Base-by-base conservation (phyloP, 2,329 filamentous ascomycete genomes). In the Dothidotthia symphoricarpi region DNA sequence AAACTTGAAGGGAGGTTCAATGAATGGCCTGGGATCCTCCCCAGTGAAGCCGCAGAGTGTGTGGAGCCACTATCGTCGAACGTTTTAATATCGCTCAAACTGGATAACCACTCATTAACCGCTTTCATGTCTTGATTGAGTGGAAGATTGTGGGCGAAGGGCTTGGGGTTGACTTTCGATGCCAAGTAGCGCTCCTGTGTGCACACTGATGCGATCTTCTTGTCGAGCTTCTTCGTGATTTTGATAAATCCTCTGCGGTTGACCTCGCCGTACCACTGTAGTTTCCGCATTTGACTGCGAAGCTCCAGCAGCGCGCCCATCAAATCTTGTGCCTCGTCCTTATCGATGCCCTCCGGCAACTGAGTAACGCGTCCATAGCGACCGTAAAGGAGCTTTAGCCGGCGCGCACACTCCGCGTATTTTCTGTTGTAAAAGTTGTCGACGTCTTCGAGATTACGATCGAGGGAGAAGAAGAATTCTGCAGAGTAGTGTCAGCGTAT, bases 161-260 rank as follows among this genome's bases (percentile, higher is more conserved):
- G 81, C 50, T 83, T 84, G 2, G 87, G 83, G 52, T 95, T 88
- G 40, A 98, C 91, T 70, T 94, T 95, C 31, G 88, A 88, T 27
- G 86, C 82, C 43, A 98, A 76, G 61, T 97, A 98, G 41, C 83
- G 81, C 62, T 87, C 83, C 71, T 96, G 90, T 0, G 87, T 84
- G 34, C 83, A 78, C 3, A 82, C 80, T 30, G 80, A 77, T 1
- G 85, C 77, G 3, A 96, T 80, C 71, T 95, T 96, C 72, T 98
- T 98, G 70, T 98, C 93, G 30, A 96, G 74, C 70, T 98, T 98
- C 74, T 98, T 98, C 34, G 93, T 95, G 67, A 98, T 98, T 72
- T 98, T 98, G 66, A 94, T 81, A 60, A 98, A 98, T 2, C 93
- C 93, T 49, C 88, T 79, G 35, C 90, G 81, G 67, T 98, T 98